A percentile compares a stretch with the other conserved stretches of the same genome.
Evolutionary conservation across 2,329 filamentous ascomycete species (phyloP).

Genomic region (Cladorrhinum sp.): DNA sequence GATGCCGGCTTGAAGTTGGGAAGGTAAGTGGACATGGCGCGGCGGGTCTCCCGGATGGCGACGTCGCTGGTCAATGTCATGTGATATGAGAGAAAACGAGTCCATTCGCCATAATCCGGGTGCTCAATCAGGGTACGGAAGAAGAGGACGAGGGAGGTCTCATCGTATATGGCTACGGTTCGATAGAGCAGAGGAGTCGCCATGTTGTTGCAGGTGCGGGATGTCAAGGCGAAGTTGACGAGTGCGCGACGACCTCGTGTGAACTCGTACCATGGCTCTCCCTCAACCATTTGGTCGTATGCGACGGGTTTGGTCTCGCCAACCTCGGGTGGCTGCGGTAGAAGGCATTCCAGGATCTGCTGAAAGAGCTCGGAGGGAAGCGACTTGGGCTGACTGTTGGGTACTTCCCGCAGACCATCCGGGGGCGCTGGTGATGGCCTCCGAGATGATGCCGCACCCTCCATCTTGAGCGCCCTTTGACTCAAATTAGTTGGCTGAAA

Average conservation of each 20-base stretch:
- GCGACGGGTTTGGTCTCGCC: conserved; percentile 28
- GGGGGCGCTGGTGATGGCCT: not conserved
- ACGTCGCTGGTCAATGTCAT: conserved; percentile 23
- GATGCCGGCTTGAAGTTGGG: conserved; percentile 10
- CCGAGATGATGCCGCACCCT: not conserved
- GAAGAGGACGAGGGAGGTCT: conserved; percentile 24
- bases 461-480: not conserved
- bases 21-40: conserved; percentile 15
- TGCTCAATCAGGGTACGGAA: conserved; percentile 26
- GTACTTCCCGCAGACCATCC: not conserved
- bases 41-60: conserved; percentile 23
- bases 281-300: conserved; percentile 26
- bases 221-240: conserved; percentile 23
- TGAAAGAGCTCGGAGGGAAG: conserved; percentile 22
- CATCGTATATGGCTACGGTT: conserved; percentile 22
- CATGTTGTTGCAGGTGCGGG: conserved; percentile 17
- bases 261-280: conserved; percentile 29
- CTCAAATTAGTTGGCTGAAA: too few relatives aligned
- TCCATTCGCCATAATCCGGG: conserved; percentile 20
- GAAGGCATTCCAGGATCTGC: conserved; percentile 24
- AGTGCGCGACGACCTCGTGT: conserved; percentile 27
- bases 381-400: conserved; percentile 4
- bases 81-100: conserved; percentile 27
- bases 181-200: conserved; percentile 28
- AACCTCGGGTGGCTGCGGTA: conserved; percentile 27